Conservation (phyloP, 805 yeast species). For the Candida rishiriensis region DNA sequence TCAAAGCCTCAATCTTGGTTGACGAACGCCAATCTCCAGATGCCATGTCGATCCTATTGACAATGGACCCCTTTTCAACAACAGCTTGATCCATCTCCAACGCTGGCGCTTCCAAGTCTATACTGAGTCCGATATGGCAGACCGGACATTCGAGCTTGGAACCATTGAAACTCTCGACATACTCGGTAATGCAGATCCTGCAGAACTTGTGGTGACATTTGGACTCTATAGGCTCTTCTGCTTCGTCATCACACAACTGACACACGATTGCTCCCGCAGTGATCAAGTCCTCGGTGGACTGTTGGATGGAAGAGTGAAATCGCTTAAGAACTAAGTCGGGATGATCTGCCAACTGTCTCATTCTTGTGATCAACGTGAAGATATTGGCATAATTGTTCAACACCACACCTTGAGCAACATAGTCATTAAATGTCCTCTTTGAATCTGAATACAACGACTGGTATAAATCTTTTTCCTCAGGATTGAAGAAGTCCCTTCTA, state of each 20-base stretch:
- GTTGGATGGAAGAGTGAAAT: slow-evolving; percentile 35
- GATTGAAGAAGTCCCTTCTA: slow-evolving; percentile 82
- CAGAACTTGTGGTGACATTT: slow-evolving; percentile 94
- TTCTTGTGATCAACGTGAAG: slow-evolving; percentile 90
- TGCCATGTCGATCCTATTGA: slow-evolving; percentile 81
- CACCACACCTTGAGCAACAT: slow-evolving; percentile 94
- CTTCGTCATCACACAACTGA: slow-evolving; percentile 94
- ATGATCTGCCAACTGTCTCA: slow-evolving; percentile 98
- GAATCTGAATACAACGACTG: slow-evolving; percentile 83
- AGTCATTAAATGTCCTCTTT: slow-evolving; percentile 82
- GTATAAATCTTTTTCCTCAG: slow-evolving; percentile 91
- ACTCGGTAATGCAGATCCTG: slow-evolving; percentile 86
- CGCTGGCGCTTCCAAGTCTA: slow-evolving; percentile 85
- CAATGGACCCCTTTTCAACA: slow-evolving; percentile 66
- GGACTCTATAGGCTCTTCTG: slow-evolving; percentile 94
- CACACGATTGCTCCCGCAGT: slow-evolving; percentile 64
- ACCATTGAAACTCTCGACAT: slow-evolving; percentile 76
- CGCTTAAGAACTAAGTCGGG: slow-evolving; percentile 90
- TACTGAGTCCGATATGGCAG: slow-evolving; percentile 89
- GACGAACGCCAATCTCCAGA: slow-evolving; percentile 85
- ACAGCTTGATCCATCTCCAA: slow-evolving; percentile 59
- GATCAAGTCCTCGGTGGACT: slow-evolving; percentile 27
- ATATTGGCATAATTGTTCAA: slow-evolving; percentile 95
- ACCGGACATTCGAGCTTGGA: slow-evolving; percentile 83
- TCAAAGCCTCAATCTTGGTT: slow-evolving; percentile 93